Conservation (phyloP, 2,329 filamentous ascomycete species). For the Ophiostoma piceae region DNA sequence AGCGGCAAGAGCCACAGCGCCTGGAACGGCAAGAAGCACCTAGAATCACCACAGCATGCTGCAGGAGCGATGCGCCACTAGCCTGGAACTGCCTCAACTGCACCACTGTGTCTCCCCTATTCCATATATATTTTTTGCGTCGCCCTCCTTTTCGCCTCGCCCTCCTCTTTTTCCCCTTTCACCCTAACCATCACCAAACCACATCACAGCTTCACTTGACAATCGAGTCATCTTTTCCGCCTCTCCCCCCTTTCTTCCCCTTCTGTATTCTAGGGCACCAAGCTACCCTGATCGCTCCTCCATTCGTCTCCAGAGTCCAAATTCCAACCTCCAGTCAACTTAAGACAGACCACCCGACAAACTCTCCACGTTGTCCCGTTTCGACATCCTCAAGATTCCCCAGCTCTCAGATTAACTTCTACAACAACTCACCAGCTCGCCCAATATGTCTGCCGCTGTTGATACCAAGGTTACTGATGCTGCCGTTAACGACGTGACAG, state of each 20-base stretch:
- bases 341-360: constrained; percentile 31
- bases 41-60: constrained; percentile 6
- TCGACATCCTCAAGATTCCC: constrained; percentile 7
- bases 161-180: constrained; percentile 32
- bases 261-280: constrained; percentile 69
- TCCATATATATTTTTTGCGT: constrained; percentile 36
- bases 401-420: constrained; percentile 21
- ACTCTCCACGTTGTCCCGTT: constrained; percentile 39
- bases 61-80: constrained; percentile 29
- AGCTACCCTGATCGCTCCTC: constrained; percentile 71
- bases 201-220: constrained; percentile 35
- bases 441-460: constrained; percentile 79
- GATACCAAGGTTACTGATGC: constrained; percentile 57
- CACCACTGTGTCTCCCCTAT: constrained; percentile 22
- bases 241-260: constrained; percentile 28
- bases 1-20: constrained; percentile 9
- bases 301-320: constrained; percentile 71
- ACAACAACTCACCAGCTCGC: constrained; percentile 18
- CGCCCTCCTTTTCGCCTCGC: constrained; percentile 30
- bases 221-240: constrained; percentile 22
- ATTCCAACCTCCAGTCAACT: constrained; percentile 30
- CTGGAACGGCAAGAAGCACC: constrained; percentile 5
- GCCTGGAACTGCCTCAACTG: constrained; percentile 7
- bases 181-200: constrained; percentile 35
- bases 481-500: constrained; percentile 70